Conservation (phyloP, 495 filamentous ascomycete genomes). For the Tetracladium setigerum region DNA sequence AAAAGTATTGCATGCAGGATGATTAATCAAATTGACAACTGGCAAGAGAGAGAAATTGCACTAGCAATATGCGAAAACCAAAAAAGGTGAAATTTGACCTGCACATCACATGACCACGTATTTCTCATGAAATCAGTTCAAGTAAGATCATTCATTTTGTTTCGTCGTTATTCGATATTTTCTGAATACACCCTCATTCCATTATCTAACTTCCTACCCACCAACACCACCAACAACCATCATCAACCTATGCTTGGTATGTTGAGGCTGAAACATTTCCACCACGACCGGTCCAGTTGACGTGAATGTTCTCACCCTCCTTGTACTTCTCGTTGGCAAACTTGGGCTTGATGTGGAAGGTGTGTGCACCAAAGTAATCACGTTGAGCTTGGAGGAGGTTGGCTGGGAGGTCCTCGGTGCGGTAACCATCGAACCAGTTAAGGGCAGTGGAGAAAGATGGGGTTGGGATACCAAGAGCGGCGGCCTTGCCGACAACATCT, state of each 20-base stretch:
- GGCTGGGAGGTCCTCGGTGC: slow-evolving; percentile 89
- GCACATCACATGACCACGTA: too few relatives aligned
- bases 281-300: slow-evolving; percentile 98
- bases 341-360: slow-evolving; percentile 96
- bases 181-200: background rate
- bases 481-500: slow-evolving; percentile 85
- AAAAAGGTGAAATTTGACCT: too few relatives aligned
- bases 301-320: slow-evolving; percentile 85
- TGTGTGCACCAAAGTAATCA: slow-evolving; percentile 99
- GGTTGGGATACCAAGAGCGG: slow-evolving; percentile 87
- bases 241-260: slow-evolving; percentile 74
- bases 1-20: too few relatives aligned
- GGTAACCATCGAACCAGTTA: slow-evolving; percentile 97
- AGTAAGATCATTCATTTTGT: background rate
- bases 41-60: too few relatives aligned
- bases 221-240: background rate
- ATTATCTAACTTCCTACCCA: background rate
- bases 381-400: slow-evolving; percentile 97
- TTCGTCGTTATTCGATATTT: background rate
- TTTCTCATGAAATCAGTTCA: background rate
- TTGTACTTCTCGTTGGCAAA: slow-evolving; percentile 74
- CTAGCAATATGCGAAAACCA: too few relatives aligned
- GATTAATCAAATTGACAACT: too few relatives aligned
- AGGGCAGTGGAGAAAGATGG: slow-evolving; percentile 95
- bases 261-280: slow-evolving; percentile 96